Conservation (phyloP, 306 rosid genomes). For the Vicia sativa region DNA sequence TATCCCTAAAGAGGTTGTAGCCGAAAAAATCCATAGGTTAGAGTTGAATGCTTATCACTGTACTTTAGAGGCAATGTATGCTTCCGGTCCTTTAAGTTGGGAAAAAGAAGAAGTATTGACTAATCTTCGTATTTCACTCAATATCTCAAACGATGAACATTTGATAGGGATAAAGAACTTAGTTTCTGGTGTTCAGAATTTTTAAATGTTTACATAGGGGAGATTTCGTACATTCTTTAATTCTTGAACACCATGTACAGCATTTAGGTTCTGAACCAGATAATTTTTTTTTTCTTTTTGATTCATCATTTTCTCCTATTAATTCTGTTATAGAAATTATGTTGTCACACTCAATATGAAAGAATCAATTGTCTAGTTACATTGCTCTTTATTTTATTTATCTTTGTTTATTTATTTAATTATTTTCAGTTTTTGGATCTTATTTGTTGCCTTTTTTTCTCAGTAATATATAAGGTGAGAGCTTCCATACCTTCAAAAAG, state of each 20-base stretch:
- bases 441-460: background rate
- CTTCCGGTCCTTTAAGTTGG: constrained; percentile 93
- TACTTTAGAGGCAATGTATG: constrained; percentile 68
- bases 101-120: constrained; percentile 82
- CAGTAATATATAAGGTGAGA: constrained; percentile 3
- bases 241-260: constrained; percentile 38
- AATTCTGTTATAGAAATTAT: constrained; percentile 32
- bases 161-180: constrained; percentile 46
- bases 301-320: constrained; percentile 13
- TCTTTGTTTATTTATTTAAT: no score
- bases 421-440: constrained; percentile 23
- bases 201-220: constrained; percentile 33
- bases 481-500: background rate
- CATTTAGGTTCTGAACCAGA: constrained; percentile 40
- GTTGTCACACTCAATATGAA: constrained; percentile 36
- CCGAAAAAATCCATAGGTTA: constrained; percentile 64
- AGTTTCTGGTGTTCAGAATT: constrained; percentile 41
- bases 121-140: constrained; percentile 78
- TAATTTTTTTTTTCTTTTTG: no score
- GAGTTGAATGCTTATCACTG: constrained; percentile 72
- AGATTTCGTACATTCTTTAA: constrained; percentile 2
- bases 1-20: constrained; percentile 47
- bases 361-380: constrained; percentile 26
- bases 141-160: constrained; percentile 88
- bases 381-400: constrained; percentile 8